Evolutionary conservation across 352 stramenopile species (phyloP).

Genomic region (Chrysophaeum taylorii): DNA sequence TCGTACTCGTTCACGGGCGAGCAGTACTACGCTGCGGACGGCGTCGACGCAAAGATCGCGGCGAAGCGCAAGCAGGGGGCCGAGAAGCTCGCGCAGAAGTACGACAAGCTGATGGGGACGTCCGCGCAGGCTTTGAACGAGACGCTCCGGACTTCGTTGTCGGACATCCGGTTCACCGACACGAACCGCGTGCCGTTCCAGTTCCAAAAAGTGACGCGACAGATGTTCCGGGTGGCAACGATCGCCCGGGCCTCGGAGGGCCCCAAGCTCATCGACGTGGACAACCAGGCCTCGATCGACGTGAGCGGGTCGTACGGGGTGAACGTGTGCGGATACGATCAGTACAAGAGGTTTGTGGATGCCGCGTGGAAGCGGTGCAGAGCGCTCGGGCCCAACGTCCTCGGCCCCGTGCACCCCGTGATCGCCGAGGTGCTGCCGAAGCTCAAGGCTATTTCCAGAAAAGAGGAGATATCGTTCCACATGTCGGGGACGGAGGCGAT

Average conservation of each 20-base stretch:
- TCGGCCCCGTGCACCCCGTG: constrained; percentile 29
- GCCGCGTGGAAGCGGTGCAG: constrained; percentile 13
- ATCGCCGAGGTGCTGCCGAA: constrained; percentile 21
- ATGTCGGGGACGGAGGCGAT: constrained; percentile 33
- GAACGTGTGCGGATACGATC: constrained; percentile 33
- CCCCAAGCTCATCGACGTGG: constrained; percentile 25
- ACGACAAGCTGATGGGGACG: not conserved
- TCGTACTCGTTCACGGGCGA: constrained; percentile 22
- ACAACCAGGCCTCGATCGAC: constrained; percentile 25
- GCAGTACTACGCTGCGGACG: constrained; percentile 26
- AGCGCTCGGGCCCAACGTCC: constrained; percentile 19
- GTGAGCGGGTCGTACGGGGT: constrained; percentile 30
- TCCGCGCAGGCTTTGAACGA: not conserved
- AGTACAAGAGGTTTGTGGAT: constrained; percentile 30
- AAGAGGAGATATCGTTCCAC: constrained; percentile 30
- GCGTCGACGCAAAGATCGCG: constrained; percentile 17
- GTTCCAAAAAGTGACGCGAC: constrained; percentile 26
- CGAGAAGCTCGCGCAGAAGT: not conserved
- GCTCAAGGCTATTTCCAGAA: constrained; percentile 24
- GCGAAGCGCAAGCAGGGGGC: constrained; percentile 23
- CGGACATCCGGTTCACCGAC: constrained; percentile 29
- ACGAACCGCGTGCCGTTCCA: constrained; percentile 31
- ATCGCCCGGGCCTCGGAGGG: constrained; percentile 19
- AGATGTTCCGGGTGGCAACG: constrained; percentile 20
- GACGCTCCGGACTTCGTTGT: not conserved